A percentile compares a stretch with the other conserved stretches of the same genome.
phyloP scores from a whole-genome alignment of 176 grass and related monocot genomes.

The Musa troglodytarum region DNA sequence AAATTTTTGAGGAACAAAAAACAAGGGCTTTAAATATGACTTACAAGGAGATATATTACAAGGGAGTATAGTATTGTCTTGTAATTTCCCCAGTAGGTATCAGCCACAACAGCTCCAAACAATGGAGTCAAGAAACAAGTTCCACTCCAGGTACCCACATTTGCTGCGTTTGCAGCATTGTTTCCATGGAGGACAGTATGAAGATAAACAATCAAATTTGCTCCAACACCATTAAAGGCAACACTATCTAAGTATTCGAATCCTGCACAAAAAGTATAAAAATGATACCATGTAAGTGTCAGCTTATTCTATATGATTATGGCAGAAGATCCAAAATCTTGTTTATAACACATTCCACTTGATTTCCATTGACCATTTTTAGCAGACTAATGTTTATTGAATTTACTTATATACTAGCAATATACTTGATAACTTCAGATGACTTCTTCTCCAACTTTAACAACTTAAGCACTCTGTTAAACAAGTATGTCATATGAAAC shows the following conservation, averaged over 20 bases:
- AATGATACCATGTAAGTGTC: neutral
- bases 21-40: neutral
- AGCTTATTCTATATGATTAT: no score
- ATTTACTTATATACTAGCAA: no score
- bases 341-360: no score
- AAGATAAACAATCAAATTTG: slow-evolving; percentile 52
- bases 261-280: slow-evolving; percentile 18
- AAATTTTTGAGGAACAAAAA: no score
- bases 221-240: slow-evolving; percentile 42
- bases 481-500: neutral
- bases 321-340: no score
- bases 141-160: slow-evolving; percentile 41
- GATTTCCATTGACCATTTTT: no score
- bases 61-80: slow-evolving; percentile 48
- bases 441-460: neutral
- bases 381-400: no score
- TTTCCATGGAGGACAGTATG: slow-evolving; percentile 37
- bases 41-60: slow-evolving; percentile 44
- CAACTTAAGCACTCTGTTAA: neutral
- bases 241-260: slow-evolving; percentile 52
- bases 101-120: slow-evolving; percentile 49
- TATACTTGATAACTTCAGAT: no score
- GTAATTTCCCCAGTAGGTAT: slow-evolving; percentile 51
- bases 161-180: slow-evolving; percentile 40
- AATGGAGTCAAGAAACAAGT: slow-evolving; percentile 49